These are phyloP conservation scores for Paraphaeosphaeria minitans DNA, from an alignment of 2,329 filamentous ascomycete genomes.

Conservation along the genomic window DNA sequence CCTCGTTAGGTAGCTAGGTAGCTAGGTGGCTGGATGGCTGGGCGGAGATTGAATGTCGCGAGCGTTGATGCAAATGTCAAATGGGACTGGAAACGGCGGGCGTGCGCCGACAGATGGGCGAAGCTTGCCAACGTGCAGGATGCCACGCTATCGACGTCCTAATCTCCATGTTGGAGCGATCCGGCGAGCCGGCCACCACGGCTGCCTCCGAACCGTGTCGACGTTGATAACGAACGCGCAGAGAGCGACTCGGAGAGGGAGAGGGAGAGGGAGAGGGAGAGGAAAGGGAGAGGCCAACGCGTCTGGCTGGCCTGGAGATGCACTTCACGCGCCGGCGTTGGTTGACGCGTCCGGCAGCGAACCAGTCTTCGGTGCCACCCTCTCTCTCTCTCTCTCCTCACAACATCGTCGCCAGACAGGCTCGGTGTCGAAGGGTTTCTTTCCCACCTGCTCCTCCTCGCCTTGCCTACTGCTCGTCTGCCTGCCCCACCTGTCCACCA, in stretches of 20 bases:
- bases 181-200: not conserved
- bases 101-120: conserved; percentile 2
- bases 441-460: not conserved
- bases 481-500: conserved; percentile 7
- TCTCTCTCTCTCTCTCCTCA: too few species aligned
- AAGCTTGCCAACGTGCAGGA: not conserved
- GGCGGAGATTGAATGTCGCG: not conserved
- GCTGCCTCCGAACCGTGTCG: not conserved
- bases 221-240: not conserved
- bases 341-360: not conserved
- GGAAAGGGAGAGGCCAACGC: not conserved
- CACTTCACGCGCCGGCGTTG: not conserved
- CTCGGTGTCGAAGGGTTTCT: not conserved
- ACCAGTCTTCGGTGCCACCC: not conserved
- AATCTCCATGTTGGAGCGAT: not conserved
- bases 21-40: too few species aligned
- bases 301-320: not conserved
- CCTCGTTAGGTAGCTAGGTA: too few species aligned
- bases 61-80: not conserved
- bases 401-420: not conserved
- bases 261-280: too few species aligned
- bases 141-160: not conserved
- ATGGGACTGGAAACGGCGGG: not conserved
- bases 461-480: not conserved
- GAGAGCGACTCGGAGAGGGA: not conserved